These are phyloP conservation scores for Bocquillonia castaneifolia DNA, from an alignment of 441 rosid species.

Conservation along the genomic window DNA sequence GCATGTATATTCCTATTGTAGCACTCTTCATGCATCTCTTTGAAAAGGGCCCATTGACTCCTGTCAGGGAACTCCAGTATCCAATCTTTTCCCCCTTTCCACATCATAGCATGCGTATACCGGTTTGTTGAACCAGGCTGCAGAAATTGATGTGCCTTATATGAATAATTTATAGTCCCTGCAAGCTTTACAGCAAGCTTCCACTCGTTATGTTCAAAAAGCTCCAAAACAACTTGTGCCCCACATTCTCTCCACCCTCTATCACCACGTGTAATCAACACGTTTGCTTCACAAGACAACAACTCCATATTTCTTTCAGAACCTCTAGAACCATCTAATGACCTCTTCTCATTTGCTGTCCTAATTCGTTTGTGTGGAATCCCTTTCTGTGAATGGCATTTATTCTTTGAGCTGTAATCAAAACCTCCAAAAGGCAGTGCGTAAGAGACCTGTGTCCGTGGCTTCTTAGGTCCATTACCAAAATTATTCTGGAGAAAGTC, in stretches of 20 bases:
- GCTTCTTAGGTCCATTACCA: constrained; percentile 81
- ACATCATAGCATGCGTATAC: constrained; percentile 97
- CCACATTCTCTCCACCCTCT: constrained; percentile 91
- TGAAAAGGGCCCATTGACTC: constrained; percentile 86
- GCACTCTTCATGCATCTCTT: constrained; percentile 98
- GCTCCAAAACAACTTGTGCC: constrained; percentile 63
- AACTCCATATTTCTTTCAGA: constrained; percentile 58
- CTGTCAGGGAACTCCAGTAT: constrained; percentile 78
- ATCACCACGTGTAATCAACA: constrained; percentile 65
- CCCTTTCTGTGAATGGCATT: constrained; percentile 47
- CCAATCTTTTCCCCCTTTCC: constrained; percentile 99
- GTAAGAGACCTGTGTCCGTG: constrained; percentile 89
- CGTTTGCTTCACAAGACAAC: constrained; percentile 69
- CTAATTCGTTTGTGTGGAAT: constrained; percentile 70
- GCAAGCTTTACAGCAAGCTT: constrained; percentile 70
- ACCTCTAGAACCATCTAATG: constrained; percentile 45
- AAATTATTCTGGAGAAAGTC: constrained; percentile 52
- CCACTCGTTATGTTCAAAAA: constrained; percentile 85
- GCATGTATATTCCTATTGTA: constrained; percentile 72
- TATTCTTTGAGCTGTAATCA: constrained; percentile 52
- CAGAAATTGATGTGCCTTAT: constrained; percentile 84
- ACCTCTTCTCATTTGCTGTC: constrained; percentile 64
- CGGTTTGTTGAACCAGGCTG: constrained; percentile 92
- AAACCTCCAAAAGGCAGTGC: constrained; percentile 61
- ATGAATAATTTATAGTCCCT: constrained; percentile 59